These are phyloP conservation scores for Prunus salicina DNA, from an alignment of 306 rosid genomes.

Conservation along the genomic window DNA sequence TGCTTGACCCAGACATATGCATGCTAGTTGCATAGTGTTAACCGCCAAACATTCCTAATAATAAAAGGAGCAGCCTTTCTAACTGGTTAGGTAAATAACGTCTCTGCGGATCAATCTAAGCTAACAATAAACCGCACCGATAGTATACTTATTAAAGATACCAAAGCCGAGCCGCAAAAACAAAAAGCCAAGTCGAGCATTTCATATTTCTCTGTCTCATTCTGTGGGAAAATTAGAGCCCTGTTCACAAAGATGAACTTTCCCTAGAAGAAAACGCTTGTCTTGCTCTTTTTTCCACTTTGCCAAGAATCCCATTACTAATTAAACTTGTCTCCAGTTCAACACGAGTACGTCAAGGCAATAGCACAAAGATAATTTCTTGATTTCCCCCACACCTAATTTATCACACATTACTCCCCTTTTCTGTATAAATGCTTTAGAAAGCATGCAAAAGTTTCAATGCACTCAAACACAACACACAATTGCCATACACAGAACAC, in stretches of 20 bases:
- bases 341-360: neutral
- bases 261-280: conserved; percentile 1
- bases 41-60: neutral
- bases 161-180: neutral
- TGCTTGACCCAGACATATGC: neutral
- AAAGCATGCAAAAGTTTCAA: conserved; percentile 11
- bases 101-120: neutral
- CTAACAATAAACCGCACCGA: neutral
- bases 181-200: no score
- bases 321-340: neutral
- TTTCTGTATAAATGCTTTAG: neutral
- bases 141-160: neutral
- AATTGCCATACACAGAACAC: neutral
- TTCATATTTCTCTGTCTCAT: neutral
- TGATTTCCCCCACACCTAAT: conserved; percentile 5
- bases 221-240: neutral
- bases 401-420: neutral
- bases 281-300: neutral
- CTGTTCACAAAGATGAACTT: neutral
- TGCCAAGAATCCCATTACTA: conserved; percentile 6
- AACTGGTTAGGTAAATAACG: conserved; percentile 11
- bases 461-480: neutral
- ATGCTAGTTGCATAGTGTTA: neutral
- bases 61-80: neutral
- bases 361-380: neutral